Evolutionary conservation across 2,329 filamentous ascomycete genomes (phyloP).

Genomic region (Saccharata proteae): DNA sequence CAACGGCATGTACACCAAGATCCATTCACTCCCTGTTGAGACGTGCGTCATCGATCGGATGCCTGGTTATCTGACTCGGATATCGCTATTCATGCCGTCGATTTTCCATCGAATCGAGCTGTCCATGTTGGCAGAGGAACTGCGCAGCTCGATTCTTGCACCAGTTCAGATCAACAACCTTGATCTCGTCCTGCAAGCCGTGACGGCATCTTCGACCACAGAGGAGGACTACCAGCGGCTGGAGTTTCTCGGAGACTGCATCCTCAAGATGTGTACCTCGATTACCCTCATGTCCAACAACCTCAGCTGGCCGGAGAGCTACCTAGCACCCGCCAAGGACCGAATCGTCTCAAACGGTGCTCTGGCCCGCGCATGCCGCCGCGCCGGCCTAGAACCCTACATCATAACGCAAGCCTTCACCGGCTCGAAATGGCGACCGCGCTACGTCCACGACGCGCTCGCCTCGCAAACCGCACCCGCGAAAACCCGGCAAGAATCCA

Average conservation of each 20-base stretch:
- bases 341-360: conserved; percentile 61
- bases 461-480: neutral
- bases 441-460: conserved; percentile 40
- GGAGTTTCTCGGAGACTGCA: conserved; percentile 76
- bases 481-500: conserved; percentile 33
- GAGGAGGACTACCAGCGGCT: conserved; percentile 68
- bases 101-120: conserved; percentile 60
- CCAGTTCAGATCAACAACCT: conserved; percentile 43
- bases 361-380: conserved; percentile 53
- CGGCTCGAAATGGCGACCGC: conserved; percentile 58
- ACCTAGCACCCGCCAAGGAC: conserved; percentile 57
- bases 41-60: conserved; percentile 38
- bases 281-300: conserved; percentile 51
- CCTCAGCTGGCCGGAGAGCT: conserved; percentile 62
- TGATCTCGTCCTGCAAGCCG: conserved; percentile 52
- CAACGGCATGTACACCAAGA: conserved; percentile 25
- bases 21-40: conserved; percentile 36
- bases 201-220: conserved; percentile 51
- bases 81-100: conserved; percentile 56
- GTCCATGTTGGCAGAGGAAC: conserved; percentile 47
- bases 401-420: conserved; percentile 60
- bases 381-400: conserved; percentile 56
- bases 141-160: conserved; percentile 45
- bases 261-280: conserved; percentile 64
- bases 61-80: conserved; percentile 32